A percentile compares a stretch with the other conserved stretches of the same genome.
Evolutionary conservation across 78 protist species (phyloP).

Genomic region (Dictyostelium discoideum): dicty_2.7 NC_007088.5:2593001-2593500

Average conservation of each 20-base stretch:
- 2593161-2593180: background rate
- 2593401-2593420: conserved; percentile 81
- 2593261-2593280: no score
- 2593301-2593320: no score
- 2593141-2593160: conserved; percentile 40
- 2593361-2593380: conserved; percentile 63
- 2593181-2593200: background rate
- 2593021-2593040: conserved; percentile 85
- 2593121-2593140: conserved; percentile 76
- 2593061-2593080: conserved; percentile 80
- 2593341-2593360: conserved; percentile 25
- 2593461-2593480: conserved; percentile 82
- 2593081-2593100: conserved; percentile 53
- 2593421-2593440: conserved; percentile 60
- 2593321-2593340: conserved; percentile 4
- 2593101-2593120: conserved; percentile 65
- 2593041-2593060: conserved; percentile 90
- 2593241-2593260: no score
- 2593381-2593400: conserved; percentile 59
- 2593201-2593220: no score
- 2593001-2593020: conserved; percentile 69
- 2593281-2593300: no score
- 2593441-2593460: conserved; percentile 76
- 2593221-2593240: no score
- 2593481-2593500: conserved; percentile 86